Conservation (phyloP, 345 rosid species). For the Aquilaria sinensis region DNA sequence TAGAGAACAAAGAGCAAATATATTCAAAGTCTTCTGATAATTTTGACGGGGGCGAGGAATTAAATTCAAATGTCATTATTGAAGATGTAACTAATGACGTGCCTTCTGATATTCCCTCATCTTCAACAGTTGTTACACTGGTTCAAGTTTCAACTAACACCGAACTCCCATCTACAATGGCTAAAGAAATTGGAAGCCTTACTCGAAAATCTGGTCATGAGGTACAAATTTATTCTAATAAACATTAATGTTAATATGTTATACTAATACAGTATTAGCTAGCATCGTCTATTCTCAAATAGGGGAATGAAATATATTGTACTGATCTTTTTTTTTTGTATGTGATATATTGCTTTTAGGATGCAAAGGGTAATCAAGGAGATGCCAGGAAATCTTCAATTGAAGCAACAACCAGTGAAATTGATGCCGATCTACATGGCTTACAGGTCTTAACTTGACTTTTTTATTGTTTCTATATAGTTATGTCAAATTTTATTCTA, state of each 20-base stretch:
- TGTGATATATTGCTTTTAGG: conserved; percentile 28
- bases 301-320: background rate
- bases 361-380: conserved; percentile 24
- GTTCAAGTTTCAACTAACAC: conserved; percentile 32
- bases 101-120: conserved; percentile 27
- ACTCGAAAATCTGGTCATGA: conserved; percentile 31
- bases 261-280: too few species aligned
- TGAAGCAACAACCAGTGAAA: conserved; percentile 63
- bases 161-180: conserved; percentile 28
- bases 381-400: conserved; percentile 37
- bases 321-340: conserved; percentile 3
- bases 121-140: conserved; percentile 33
- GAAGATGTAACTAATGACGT: conserved; percentile 64
- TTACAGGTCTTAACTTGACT: conserved; percentile 47
- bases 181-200: conserved; percentile 22
- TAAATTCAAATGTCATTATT: conserved; percentile 28
- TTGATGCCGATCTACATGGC: conserved; percentile 68
- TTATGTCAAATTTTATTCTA: background rate
- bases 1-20: conserved; percentile 9
- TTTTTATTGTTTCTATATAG: conserved; percentile 2
- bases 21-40: conserved; percentile 21
- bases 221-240: conserved; percentile 31
- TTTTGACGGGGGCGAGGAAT: conserved; percentile 15
- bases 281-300: too few species aligned
- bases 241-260: background rate